Percentiles rank a stretch among this genome's conserved stretches.
These are phyloP conservation scores for Penicillium sp. DNA, from an alignment of 2,329 filamentous ascomycete genomes.

Conservation along the genomic window DNA sequence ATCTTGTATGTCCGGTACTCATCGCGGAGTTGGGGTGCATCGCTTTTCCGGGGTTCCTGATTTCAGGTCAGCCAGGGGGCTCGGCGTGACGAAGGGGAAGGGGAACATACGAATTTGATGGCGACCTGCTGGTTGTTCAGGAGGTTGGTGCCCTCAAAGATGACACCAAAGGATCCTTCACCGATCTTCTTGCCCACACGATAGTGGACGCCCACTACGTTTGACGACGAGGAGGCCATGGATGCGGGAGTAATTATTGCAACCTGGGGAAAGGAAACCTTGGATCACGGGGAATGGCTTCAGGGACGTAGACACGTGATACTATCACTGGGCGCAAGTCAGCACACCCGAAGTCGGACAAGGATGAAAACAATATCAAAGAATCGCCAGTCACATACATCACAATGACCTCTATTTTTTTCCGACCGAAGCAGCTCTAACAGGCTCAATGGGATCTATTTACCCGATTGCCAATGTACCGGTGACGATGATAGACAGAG, in stretches of 20 bases:
- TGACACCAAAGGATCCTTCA: constrained; percentile 97
- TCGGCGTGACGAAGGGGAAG: constrained; percentile 2
- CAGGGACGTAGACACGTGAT: constrained; percentile 21
- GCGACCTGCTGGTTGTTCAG: constrained; percentile 99
- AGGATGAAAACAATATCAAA: neutral
- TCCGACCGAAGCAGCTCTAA: neutral
- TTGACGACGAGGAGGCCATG: constrained; percentile 88
- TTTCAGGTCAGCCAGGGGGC: constrained; percentile 21
- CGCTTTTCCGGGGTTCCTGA: constrained; percentile 97
- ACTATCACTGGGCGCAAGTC: constrained; percentile 17
- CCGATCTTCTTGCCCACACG: constrained; percentile 99
- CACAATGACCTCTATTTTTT: constrained; percentile 5
- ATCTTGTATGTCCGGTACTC: constrained; percentile 99
- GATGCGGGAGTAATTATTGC: constrained; percentile 8
- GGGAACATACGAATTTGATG: constrained; percentile 87
- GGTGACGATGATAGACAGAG: constrained; percentile 5
- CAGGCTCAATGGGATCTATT: neutral
- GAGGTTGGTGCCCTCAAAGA: constrained; percentile 97
- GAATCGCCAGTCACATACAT: constrained; percentile 8
- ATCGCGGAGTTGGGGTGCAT: constrained; percentile 94
- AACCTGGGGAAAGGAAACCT: constrained; percentile 16
- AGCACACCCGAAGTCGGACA: constrained; percentile 11
- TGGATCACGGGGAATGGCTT: constrained; percentile 19
- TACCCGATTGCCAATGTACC: constrained; percentile 2
- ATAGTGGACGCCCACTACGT: constrained; percentile 98